Evolutionary conservation across 345 rosid genomes (phyloP), one percentile per base, ranked within the genome.

Genomic region (Barbarea vulgaris): DNA sequence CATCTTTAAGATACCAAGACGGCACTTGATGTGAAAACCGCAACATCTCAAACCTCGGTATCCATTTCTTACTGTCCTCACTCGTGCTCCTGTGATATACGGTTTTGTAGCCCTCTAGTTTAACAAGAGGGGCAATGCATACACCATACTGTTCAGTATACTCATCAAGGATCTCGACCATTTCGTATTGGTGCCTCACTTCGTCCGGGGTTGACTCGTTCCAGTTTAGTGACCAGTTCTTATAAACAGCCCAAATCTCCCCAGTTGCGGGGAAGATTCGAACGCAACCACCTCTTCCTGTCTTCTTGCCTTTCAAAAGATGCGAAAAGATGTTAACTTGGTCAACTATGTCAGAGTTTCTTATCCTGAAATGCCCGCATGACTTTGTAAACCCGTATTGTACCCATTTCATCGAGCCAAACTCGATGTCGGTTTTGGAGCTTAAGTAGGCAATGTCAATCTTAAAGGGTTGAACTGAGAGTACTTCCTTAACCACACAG

Each of bases 241-340:
- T 82, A 80, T 95, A 95, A 39, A 95, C 84, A 64, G 99, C 99
- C 99, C 99, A 95, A 57, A 95, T 79, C 75, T 92, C 96, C 63
- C 98, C 97, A 17, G 86, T 84, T 80, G 84, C 86, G 12, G 97
- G 99, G 84, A 83, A 95, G 79, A 95, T 90, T n/a, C 98, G 81
- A 39, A 92, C 92, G 55, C 99, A 95, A 42, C 99, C 99, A 44
- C 99, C 99, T 82, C 99, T 85, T 47, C 99, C 94, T 39, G 99
- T 90, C 79, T 92, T 95, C 80, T 85, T 89, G 37, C 88, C 93
- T 80, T 76, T 85, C 73, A 92, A 78, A 51, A 95, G 84, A 81
- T 95, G 99, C 27, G 99, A 95, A 80, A 95, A 95, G 63, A 92
- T 83, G 84, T 95, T 95, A 50, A 95, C 97, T 48, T 95, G 97